Percentiles rank a stretch among this genome's conserved stretches.
Conservation (phyloP, 2,329 filamentous ascomycete species). For the Penicillium thymicola region DNA sequence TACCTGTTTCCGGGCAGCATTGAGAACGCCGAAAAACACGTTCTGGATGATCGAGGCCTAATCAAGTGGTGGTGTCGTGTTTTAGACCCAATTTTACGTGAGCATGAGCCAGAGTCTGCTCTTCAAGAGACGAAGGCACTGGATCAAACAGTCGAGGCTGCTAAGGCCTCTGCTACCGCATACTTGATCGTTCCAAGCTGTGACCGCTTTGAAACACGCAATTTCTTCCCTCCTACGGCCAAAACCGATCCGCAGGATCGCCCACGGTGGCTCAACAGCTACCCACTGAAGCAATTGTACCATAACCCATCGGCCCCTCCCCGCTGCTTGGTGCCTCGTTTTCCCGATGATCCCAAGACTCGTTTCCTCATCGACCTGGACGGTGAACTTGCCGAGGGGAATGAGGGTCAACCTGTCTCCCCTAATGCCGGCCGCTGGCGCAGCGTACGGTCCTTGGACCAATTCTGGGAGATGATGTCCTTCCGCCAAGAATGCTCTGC, state of each 20-base stretch:
- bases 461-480: conserved; percentile 99
- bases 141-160: conserved; percentile 29
- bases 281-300: conserved; percentile 70
- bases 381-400: conserved; percentile 61
- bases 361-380: conserved; percentile 86
- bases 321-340: conserved; percentile 80
- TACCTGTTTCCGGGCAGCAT: conserved; percentile 93
- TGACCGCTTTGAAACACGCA: conserved; percentile 74
- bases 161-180: conserved; percentile 56
- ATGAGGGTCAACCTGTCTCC: conserved; percentile 28
- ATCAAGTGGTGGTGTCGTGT: conserved; percentile 96
- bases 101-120: conserved; percentile 41
- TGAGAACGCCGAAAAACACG: conserved; percentile 80
- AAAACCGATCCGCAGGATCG: conserved; percentile 38
- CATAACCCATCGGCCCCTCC: conserved; percentile 67
- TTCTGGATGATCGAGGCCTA: conserved; percentile 82
- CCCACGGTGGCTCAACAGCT: conserved; percentile 56
- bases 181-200: conserved; percentile 87
- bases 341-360: conserved; percentile 93
- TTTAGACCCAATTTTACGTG: conserved; percentile 69
- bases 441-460: conserved; percentile 76
- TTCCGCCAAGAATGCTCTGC: conserved; percentile 94
- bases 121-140: conserved; percentile 30
- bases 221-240: conserved; percentile 64
- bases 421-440: conserved; percentile 70